These are phyloP conservation scores for Geranium rotundifolium DNA, from an alignment of 345 rosid genomes.

Conservation along the genomic window DNA sequence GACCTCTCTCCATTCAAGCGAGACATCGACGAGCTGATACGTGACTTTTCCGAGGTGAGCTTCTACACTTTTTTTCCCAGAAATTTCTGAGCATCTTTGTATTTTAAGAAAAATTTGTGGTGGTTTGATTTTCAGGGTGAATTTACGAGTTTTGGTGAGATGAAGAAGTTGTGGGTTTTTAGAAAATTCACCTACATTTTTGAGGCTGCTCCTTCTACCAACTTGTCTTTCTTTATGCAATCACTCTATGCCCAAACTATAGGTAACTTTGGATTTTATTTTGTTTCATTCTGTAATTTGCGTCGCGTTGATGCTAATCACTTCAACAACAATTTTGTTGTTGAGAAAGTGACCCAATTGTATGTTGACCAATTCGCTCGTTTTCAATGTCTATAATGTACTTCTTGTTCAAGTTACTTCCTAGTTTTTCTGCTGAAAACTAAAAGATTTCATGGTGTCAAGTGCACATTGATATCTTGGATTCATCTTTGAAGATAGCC, in stretches of 20 bases:
- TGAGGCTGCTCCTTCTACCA: constrained; percentile 13
- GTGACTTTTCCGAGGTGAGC: constrained; percentile 12
- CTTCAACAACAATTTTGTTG: not conserved
- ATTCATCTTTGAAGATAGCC: not conserved
- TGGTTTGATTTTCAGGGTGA: constrained; percentile 2
- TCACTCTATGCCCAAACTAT: constrained; percentile 13
- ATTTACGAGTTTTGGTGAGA: constrained; percentile 6
- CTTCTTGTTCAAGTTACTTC: not conserved
- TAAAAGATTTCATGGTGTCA: not conserved
- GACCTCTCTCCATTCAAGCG: constrained; percentile 11
- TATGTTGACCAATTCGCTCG: not conserved
- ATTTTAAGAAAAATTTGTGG: not conserved
- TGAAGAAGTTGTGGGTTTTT: constrained; percentile 15
- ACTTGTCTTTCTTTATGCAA: constrained; percentile 17
- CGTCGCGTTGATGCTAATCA: too few relatives aligned
- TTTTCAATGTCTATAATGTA: not conserved
- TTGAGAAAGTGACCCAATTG: not conserved
- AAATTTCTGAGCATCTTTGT: not conserved
- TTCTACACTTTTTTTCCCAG: not conserved
- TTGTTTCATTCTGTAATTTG: not conserved
- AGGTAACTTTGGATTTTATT: constrained; percentile 3
- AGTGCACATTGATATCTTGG: not conserved
- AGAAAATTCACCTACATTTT: constrained; percentile 17
- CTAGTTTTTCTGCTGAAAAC: not conserved
- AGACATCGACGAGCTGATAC: constrained; percentile 17